Evolutionary conservation across 352 stramenopile species (phyloP).

Genomic region (Albugo candida): DNA sequence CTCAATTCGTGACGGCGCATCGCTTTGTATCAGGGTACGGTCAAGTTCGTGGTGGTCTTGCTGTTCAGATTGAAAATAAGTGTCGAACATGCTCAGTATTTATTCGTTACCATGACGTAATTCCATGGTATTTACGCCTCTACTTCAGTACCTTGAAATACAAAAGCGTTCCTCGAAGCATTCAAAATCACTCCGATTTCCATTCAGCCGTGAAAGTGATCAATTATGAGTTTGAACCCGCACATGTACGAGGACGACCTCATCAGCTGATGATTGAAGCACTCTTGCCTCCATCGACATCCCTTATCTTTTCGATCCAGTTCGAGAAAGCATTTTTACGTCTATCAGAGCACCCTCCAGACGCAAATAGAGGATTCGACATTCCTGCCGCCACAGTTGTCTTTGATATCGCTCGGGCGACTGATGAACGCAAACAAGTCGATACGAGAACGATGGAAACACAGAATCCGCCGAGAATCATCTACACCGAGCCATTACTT

Average conservation of each 20-base stretch:
- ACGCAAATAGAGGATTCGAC: constrained; percentile 76
- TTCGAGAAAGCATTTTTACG: constrained; percentile 72
- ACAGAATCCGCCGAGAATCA: constrained; percentile 5
- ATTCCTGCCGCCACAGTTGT: constrained; percentile 36
- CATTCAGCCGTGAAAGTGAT: constrained; percentile 1
- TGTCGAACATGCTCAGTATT: constrained; percentile 23
- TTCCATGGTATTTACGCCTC: constrained; percentile 62
- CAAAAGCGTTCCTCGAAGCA: constrained; percentile 4
- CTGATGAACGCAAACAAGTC: constrained; percentile 1
- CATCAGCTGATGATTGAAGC: constrained; percentile 37
- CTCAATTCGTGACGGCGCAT: constrained; percentile 23
- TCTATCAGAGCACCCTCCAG: constrained; percentile 61
- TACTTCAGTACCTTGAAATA: constrained; percentile 54
- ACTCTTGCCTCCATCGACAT: constrained; percentile 26
- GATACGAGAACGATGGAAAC: neutral
- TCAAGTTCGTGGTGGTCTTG: constrained; percentile 51
- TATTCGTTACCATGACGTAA: constrained; percentile 49
- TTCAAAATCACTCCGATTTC: neutral
- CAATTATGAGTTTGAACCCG: constrained; percentile 31
- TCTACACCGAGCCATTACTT: constrained; percentile 67
- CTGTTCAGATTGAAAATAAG: constrained; percentile 41
- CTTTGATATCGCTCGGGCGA: neutral
- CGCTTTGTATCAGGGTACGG: constrained; percentile 60
- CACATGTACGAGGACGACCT: constrained; percentile 26
- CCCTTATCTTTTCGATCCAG: constrained; percentile 41